Evolutionary conservation across 2,329 filamentous ascomycete species (phyloP).

Genomic region (Lachnellula arida): DNA sequence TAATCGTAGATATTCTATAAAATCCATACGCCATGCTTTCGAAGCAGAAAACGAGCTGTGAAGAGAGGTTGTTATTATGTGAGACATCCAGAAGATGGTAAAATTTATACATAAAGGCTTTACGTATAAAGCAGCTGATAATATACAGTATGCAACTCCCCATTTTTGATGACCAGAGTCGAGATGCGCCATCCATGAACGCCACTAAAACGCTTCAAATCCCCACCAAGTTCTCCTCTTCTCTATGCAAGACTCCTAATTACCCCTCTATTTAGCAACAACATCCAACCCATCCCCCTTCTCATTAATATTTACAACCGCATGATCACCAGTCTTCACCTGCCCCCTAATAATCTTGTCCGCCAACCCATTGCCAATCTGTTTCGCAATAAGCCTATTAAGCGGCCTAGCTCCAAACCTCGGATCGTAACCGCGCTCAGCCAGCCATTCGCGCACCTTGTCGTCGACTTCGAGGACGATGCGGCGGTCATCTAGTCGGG

Average conservation of each 20-base stretch:
- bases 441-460: conserved; percentile 78
- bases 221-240: neutral
- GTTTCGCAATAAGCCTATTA: conserved; percentile 83
- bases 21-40: no score
- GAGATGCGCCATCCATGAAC: conserved; percentile 1
- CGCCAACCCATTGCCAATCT: conserved; percentile 84
- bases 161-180: neutral
- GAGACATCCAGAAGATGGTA: neutral
- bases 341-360: conserved; percentile 88
- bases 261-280: conserved; percentile 9
- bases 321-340: conserved; percentile 70
- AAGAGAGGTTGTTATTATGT: neutral
- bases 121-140: neutral
- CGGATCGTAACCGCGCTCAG: conserved; percentile 84
- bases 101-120: neutral
- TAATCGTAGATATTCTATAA: no score
- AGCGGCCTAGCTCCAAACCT: conserved; percentile 86
- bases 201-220: conserved; percentile 4
- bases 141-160: neutral
- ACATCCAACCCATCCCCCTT: conserved; percentile 56
- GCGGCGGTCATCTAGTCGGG: conserved; percentile 75
- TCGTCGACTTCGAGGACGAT: conserved; percentile 70
- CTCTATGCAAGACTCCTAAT: neutral
- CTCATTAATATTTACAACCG: conserved; percentile 63
- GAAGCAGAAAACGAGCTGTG: no score